Evolutionary conservation across 257 asterid species (phyloP), one percentile per base, ranked within the genome.

Genomic region (Solanum pinnatisectum): DNA sequence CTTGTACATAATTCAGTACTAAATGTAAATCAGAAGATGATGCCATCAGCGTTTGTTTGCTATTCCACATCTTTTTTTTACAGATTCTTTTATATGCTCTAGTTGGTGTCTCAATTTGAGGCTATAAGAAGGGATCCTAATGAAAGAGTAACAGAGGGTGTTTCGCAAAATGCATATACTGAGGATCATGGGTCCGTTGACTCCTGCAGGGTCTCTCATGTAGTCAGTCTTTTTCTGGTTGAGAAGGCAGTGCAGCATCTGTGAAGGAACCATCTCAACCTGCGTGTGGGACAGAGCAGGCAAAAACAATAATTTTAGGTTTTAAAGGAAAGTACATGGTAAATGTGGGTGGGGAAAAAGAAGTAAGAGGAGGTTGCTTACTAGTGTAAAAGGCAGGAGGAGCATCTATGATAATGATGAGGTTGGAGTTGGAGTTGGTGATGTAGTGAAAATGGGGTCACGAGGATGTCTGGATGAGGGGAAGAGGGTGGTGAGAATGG

Each of bases 251-350:
- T 49, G 86, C 90, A 84, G 63, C 87, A 87, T 67, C 87, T 88
- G 42, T 60, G 30, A 52, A 87, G 68, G 89, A 90, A 42, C 92
- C 90, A 83, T 49, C 77, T 76, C 60, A 88, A 70, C 88, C 93
- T 88, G 91, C 87, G 56, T 46, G 83, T 7, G 83, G 56, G 14
- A 27, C 35, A 65, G 42, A 46, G 22, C 11, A 22, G 27, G 68
- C n/a, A 16, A 42, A 44, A n/a, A 35, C 4, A 18, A 37, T 67
- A 14, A 39, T 15, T 42, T 10, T 25, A 79, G 67, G 25, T 27
- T 79, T 79, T 15, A 27, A 25, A 46, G 42, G 85, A 44, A 81
- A 56, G 32, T 16, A 27, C 18, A 81, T 35, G 20, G 81, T 40
- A 11, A 72, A 35, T 72, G 79, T 72, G 42, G 78, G 42, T 30